phyloP scores from a whole-genome alignment of 306 rosid genomes.

The Echinosophora koreensis region DNA sequence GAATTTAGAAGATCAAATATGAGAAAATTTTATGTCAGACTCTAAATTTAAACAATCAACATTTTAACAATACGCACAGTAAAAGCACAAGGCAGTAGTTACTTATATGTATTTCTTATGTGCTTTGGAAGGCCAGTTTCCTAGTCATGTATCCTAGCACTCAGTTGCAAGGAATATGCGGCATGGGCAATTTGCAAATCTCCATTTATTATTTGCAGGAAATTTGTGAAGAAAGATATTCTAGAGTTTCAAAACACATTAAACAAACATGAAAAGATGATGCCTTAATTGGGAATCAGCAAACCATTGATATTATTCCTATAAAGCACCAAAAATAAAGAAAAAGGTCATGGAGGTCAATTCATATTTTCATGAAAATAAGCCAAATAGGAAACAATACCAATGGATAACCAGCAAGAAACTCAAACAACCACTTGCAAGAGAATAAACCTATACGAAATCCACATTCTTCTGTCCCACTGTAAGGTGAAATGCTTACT shows the following conservation, averaged over 20 bases:
- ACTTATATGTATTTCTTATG: background rate
- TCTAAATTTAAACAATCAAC: conserved; percentile 10
- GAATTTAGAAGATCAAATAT: conserved; percentile 28
- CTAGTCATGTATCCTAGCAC: conserved; percentile 26
- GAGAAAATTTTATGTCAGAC: conserved; percentile 32
- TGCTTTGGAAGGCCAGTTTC: conserved; percentile 20
- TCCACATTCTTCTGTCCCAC: conserved; percentile 9
- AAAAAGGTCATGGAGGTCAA: background rate
- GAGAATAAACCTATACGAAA: conserved; percentile 15
- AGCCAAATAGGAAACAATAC: background rate
- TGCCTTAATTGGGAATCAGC: background rate
- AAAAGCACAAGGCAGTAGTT: background rate
- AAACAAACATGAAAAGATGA: conserved; percentile 12
- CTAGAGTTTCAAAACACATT: conserved; percentile 26
- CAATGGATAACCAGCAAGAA: conserved; percentile 18
- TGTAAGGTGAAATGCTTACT: conserved; percentile 15
- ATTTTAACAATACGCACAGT: conserved; percentile 10
- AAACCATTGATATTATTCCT: background rate
- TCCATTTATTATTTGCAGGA: conserved; percentile 11
- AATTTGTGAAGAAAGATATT: background rate
- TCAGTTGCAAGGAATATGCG: conserved; percentile 8
- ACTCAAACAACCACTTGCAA: conserved; percentile 15
- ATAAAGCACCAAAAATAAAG: conserved; percentile 5
- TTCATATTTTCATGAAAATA: conserved; percentile 10
- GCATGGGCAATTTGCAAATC: conserved; percentile 26